Percentiles rank a stretch among this genome's conserved stretches.
These are phyloP conservation scores for Cryphonectria parasitica DNA, from an alignment of 2,329 filamentous ascomycete genomes.

Conservation along the genomic window DNA sequence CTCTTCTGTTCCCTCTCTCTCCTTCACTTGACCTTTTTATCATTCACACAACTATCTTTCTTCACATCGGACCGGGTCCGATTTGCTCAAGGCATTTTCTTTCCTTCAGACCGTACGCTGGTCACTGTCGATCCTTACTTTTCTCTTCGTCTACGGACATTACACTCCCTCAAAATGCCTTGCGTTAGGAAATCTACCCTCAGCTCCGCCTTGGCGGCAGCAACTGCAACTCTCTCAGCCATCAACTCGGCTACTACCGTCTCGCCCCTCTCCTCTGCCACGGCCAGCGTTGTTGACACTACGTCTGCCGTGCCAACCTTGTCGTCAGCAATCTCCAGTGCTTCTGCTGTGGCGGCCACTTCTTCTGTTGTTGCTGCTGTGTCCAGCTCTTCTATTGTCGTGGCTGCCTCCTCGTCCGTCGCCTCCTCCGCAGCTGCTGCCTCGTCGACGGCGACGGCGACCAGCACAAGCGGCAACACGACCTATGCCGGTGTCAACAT, in stretches of 20 bases:
- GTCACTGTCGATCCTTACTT: slow-evolving; percentile 16
- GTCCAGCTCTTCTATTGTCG: slow-evolving; percentile 3
- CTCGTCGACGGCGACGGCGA: slow-evolving; percentile 2
- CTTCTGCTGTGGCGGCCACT: background rate
- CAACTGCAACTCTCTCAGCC: slow-evolving; percentile 26
- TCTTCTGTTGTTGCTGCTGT: background rate
- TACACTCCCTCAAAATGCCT: slow-evolving; percentile 20
- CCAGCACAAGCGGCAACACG: slow-evolving; percentile 16
- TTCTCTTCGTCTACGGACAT: background rate
- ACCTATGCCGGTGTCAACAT: slow-evolving; percentile 44
- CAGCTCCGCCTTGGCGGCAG: slow-evolving; percentile 25
- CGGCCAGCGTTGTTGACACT: background rate
- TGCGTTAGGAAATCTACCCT: slow-evolving; percentile 21
- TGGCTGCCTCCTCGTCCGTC: slow-evolving; percentile 8
- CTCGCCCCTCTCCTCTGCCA: background rate
- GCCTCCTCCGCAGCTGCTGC: background rate
- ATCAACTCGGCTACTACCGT: slow-evolving; percentile 6
- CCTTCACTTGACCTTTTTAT: background rate
- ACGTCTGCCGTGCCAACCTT: background rate
- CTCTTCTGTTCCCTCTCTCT: background rate
- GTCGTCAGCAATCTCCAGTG: background rate
- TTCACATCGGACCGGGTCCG: slow-evolving; percentile 6
- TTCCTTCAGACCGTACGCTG: slow-evolving; percentile 5
- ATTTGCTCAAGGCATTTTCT: background rate
- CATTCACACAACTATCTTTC: background rate